Evolutionary conservation across 345 rosid genomes (phyloP), one percentile per base, ranked within the genome.

Genomic region (Murraya koenigii): DNA sequence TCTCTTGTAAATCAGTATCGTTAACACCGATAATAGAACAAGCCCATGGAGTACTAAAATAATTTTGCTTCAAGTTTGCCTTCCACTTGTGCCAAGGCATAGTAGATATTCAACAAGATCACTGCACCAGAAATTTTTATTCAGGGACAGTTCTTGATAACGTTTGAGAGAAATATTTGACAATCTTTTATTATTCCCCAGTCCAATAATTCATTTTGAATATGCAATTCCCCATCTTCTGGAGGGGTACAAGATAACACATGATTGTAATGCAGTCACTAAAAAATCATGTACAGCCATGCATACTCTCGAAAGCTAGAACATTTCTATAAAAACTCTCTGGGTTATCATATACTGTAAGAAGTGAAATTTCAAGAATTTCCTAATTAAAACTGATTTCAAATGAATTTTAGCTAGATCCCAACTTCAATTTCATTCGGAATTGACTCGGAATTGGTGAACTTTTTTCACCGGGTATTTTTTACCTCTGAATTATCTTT

Each of bases 1-100:
- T n/a, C n/a, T n/a, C n/a, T n/a, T n/a, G n/a, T n/a, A n/a, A n/a
- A n/a, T n/a, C n/a, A n/a, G n/a, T n/a, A n/a, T n/a, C n/a, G n/a
- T n/a, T n/a, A n/a, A n/a, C n/a, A n/a, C 28, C 30, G 15, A 59
- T n/a, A 9, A 71, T 33, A 33, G 75, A 55, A 58, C 59, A 79
- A 61, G 71, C 49, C 85, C 85, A 75, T 26, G 85, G 80, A 60
- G 25, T 79, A 25, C 38, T 44, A 71, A 82, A 82, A 47, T 82
- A 76, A 3, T 72, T 52, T 14, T 79, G 69, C 7, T 67, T 75
- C 60, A 72, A 38, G 6, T 19, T 65, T 30, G 68, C 72, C 52
- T 64, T 56, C 80, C 80, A 82, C 44, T 13, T 70, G n/a, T 75
- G 74, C 63, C 69, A 36, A 17, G 66, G 28, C 1, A 25, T 39